Percentiles rank a stretch among this genome's conserved stretches.
phyloP scores from a whole-genome alignment of 805 yeast genomes.

The Teunomyces kruisii region DNA sequence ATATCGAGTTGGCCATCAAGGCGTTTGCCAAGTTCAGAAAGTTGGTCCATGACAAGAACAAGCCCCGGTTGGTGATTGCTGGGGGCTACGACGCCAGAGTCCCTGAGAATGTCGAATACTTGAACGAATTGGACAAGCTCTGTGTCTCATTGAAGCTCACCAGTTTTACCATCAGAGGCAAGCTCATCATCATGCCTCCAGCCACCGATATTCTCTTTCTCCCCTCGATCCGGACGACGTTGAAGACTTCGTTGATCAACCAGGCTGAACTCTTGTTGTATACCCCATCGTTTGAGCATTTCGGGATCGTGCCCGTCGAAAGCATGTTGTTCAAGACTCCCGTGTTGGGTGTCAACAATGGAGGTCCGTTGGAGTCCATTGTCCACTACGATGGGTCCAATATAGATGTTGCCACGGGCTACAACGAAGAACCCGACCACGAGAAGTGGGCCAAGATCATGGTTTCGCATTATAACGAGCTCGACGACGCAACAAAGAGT shows the following conservation, averaged over 20 bases:
- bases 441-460: conserved; percentile 57
- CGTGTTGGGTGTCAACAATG: conserved; percentile 81
- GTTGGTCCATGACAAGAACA: conserved; percentile 26
- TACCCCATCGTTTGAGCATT: conserved; percentile 91
- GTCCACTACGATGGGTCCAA: conserved; percentile 31
- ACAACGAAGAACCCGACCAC: conserved; percentile 49
- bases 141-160: conserved; percentile 45
- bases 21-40: conserved; percentile 53
- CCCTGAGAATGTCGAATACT: conserved; percentile 70
- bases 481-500: conserved; percentile 15
- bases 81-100: conserved; percentile 90
- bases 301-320: conserved; percentile 96
- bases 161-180: conserved; percentile 45
- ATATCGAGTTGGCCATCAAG: conserved; percentile 72
- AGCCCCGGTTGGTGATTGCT: conserved; percentile 63
- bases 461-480: conserved; percentile 32
- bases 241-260: conserved; percentile 63
- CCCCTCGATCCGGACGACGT: conserved; percentile 70
- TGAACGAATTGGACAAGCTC: conserved; percentile 55
- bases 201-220: conserved; percentile 62
- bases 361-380: conserved; percentile 90
- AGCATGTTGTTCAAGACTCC: conserved; percentile 85
- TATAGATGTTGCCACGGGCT: conserved; percentile 56
- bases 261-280: conserved; percentile 65
- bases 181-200: conserved; percentile 32